Evolutionary conservation across 352 stramenopile genomes (phyloP), one percentile per base, ranked within the genome.

Genomic region (Pythium brachiatum): DNA sequence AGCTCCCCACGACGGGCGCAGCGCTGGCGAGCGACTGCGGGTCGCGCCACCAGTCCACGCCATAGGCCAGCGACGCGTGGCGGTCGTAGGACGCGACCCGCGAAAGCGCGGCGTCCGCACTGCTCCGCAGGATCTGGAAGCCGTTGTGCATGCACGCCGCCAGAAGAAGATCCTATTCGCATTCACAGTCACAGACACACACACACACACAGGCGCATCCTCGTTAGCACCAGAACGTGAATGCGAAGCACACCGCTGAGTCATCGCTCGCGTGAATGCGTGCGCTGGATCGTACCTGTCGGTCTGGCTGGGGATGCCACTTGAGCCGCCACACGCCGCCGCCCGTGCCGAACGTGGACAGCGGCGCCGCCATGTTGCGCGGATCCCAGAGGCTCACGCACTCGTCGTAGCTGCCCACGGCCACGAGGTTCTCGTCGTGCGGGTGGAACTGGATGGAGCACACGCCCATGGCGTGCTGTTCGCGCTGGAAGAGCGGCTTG

Each of bases 361-460:
- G 60, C 25, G 86, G 78, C 13, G 57, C 48, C 26, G 57, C 71
- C 86, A 92, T 90, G 48, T 69, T 75, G 52, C 86, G 84, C 23
- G 72, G 60, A 60, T 95, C 86, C 86, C 86, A 95, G 48, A 92
- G 68, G 56, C 75, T 88, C 36, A 94, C 67, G 50, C 82, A 68
- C 60, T 94, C 84, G 63, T 95, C 86, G 71, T 94, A 95, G 76
- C 86, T 95, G 39, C 86, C 86, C 12, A 94, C 79, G 7, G 80
- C 86, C 55, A 93, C 73, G 25, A 92, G 62, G 16, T 73, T 62
- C 52, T 82, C 72, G 48, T 88, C 53, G 36, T 88, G 62, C 57
- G 83, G 84, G 53, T 95, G 84, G 46, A 83, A 92, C 68, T 95
- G 86, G 60, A 95, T 88, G 70, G 80, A 89, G 70, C 86, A 95